Percentiles rank a stretch among this genome's conserved stretches.
phyloP scores from a whole-genome alignment of 257 asterid species.

The Misopates orontium region DNA sequence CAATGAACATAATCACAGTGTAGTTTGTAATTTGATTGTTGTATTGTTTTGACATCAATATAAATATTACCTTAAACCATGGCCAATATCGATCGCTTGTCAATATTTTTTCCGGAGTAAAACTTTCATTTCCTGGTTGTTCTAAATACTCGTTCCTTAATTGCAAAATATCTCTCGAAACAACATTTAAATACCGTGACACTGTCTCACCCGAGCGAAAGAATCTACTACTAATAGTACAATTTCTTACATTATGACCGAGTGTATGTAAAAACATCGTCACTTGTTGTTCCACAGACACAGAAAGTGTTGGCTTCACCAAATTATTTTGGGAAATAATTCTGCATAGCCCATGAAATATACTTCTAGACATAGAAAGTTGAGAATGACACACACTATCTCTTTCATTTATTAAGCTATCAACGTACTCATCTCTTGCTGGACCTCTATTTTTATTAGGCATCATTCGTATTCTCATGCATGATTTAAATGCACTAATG shows the following conservation, averaged over 20 bases:
- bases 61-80: neutral
- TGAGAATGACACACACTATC: neutral
- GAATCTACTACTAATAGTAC: neutral
- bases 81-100: neutral
- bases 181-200: neutral
- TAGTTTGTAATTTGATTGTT: neutral
- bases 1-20: neutral
- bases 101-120: neutral
- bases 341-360: too few species aligned
- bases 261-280: neutral
- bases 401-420: neutral
- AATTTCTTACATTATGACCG: neutral
- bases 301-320: neutral
- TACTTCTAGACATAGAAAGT: neutral
- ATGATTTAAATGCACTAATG: too few species aligned
- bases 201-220: conserved; percentile 7
- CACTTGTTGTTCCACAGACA: neutral
- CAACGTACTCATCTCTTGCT: too few species aligned
- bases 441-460: too few species aligned
- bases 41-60: neutral
- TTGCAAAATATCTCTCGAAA: neutral
- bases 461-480: too few species aligned
- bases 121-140: neutral
- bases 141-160: neutral
- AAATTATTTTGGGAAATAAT: neutral